These are phyloP conservation scores for Blastomyces gilchristii DNA, from an alignment of 2,329 filamentous ascomycete genomes.

Conservation along the genomic window DNA sequence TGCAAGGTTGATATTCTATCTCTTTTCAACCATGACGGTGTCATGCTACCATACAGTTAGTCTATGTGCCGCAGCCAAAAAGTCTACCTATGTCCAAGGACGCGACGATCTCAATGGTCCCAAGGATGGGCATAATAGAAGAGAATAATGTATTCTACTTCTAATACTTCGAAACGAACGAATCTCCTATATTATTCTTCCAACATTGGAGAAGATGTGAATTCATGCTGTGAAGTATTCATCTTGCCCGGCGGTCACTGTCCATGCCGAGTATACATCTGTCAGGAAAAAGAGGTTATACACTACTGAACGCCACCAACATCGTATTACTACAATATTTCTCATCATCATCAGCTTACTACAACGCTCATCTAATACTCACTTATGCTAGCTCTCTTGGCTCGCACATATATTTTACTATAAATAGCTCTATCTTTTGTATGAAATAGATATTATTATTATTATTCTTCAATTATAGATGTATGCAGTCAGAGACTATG, in stretches of 20 bases:
- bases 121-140: not conserved
- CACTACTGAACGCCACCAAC: too few relatives aligned
- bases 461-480: too few relatives aligned
- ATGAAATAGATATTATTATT: too few relatives aligned
- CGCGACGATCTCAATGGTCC: not conserved
- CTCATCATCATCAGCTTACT: too few relatives aligned
- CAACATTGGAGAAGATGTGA: not conserved
- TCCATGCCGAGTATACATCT: not conserved
- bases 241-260: not conserved
- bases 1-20: not conserved
- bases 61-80: not conserved
- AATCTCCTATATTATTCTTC: not conserved
- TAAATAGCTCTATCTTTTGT: too few relatives aligned
- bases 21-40: too few relatives aligned
- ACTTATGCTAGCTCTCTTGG: too few relatives aligned
- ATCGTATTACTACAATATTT: too few relatives aligned
- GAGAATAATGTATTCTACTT: not conserved
- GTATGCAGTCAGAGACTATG: too few relatives aligned
- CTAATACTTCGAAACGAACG: not conserved
- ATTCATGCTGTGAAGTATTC: not conserved
- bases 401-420: too few relatives aligned
- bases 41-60: not conserved
- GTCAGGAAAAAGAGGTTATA: too few relatives aligned
- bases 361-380: too few relatives aligned
- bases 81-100: not conserved